These are phyloP conservation scores for Aspergillus melleus DNA, from an alignment of 2,329 filamentous ascomycete genomes.

Conservation along the genomic window DNA sequence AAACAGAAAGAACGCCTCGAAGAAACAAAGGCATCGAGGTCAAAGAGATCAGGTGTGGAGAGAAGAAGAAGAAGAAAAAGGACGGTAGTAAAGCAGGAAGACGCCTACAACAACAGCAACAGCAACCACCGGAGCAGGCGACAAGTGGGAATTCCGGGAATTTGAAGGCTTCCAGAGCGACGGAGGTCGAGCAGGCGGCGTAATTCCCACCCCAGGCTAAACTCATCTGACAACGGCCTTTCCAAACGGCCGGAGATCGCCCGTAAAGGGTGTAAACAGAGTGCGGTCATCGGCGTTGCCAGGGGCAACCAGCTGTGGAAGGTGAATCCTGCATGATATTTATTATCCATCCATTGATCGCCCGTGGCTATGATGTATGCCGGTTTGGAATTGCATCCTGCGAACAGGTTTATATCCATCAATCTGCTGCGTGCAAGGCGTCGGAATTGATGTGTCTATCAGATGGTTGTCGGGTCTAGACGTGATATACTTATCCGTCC, in stretches of 20 bases:
- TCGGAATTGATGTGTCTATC: background rate
- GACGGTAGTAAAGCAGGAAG: slow-evolving; percentile 11
- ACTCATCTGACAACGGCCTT: slow-evolving; percentile 20
- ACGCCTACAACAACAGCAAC: slow-evolving; percentile 12
- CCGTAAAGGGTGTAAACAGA: slow-evolving; percentile 34
- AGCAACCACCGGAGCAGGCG: slow-evolving; percentile 15
- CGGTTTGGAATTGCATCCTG: background rate
- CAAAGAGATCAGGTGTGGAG: background rate
- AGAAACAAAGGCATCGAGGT: background rate
- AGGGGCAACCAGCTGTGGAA: slow-evolving; percentile 31
- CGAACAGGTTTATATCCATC: background rate
- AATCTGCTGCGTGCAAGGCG: background rate
- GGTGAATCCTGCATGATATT: background rate
- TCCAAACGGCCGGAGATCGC: slow-evolving; percentile 21
- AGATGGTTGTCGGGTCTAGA: background rate
- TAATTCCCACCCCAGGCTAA: slow-evolving; percentile 22
- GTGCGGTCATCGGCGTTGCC: slow-evolving; percentile 30
- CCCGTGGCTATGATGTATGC: background rate
- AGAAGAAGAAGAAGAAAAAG: slow-evolving; percentile 8
- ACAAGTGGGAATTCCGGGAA: slow-evolving; percentile 25
- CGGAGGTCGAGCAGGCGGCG: slow-evolving; percentile 25
- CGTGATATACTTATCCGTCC: background rate
- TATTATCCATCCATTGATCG: background rate
- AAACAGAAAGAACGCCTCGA: background rate
- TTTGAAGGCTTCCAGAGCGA: slow-evolving; percentile 28